Evolutionary conservation across 805 yeast genomes (phyloP), one percentile per base, ranked within the genome.

Genomic region (Candida oleophila): DNA sequence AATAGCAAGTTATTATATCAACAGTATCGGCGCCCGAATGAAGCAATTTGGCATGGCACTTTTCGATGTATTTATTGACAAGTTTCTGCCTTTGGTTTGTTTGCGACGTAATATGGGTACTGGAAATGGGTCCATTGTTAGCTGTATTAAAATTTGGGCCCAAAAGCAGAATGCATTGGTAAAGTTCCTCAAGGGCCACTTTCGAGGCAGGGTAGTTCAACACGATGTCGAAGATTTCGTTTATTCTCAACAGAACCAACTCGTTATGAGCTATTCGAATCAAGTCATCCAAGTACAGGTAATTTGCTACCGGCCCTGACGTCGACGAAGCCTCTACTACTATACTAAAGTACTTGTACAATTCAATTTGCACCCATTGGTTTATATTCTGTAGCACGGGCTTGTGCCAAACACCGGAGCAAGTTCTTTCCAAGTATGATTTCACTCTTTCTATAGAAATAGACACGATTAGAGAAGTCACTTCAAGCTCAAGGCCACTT

Each of bases 11-110:
- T 21, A 92, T 77, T 5, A 89, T 82, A 43, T 83, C 88, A 3
- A 76, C 74, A 0, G 98, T 92, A 53, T 86, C 82, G 1, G 86
- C 78, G 18, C 96, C 96, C 3, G 96, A 85, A 55, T 89, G 94
- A 18, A 91, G 68, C 9, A 90, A 59, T 30, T 76, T 61, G 30
- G 54, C 57, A 19, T 69, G 59, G 46, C 86, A 78, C 1, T 66
- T 55, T 0, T 55, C 49, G 5, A 75, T 77, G 51, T 85, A 87
- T 0, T 64, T 59, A 11, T 66, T 65, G 2, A 85, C 86, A 3
- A 85, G 61, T 7, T 62, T 60, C 2, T 79, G 62, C 47, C 90
- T 65, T 46, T 84, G 86, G 21, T 55, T 59, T 1, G 71, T 57
- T 45, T 60, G 68, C 4, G 62, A 40, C 30, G 38, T 38, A 9